These are phyloP conservation scores for Trypanosoma scelopori DNA, from an alignment of 208 protist genomes.

Conservation along the genomic window DNA sequence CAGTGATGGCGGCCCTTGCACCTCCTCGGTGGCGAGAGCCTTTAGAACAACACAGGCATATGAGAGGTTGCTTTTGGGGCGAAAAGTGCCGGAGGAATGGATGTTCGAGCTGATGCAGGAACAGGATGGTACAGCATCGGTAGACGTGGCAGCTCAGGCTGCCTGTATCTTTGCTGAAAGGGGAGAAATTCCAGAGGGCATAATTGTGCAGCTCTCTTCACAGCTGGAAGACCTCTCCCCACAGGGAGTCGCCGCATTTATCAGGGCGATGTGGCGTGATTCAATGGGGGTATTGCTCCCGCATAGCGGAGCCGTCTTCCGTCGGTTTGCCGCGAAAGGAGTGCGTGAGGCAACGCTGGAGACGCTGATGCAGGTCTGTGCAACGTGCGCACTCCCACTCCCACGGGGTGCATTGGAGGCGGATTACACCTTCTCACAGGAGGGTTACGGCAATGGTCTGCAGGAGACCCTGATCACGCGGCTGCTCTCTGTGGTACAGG, in stretches of 20 bases:
- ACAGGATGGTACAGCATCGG: constrained; percentile 7
- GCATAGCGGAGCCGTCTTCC: constrained; percentile 23
- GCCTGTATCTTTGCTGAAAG: constrained; percentile 25
- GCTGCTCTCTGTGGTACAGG: constrained; percentile 28
- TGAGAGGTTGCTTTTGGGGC: constrained; percentile 14
- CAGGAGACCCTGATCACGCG: constrained; percentile 18
- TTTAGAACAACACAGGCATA: constrained; percentile 30
- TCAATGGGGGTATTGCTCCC: constrained; percentile 27
- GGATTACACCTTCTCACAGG: not conserved
- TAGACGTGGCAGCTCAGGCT: constrained; percentile 23
- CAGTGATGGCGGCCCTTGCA: not conserved
- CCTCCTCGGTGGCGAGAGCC: constrained; percentile 11
- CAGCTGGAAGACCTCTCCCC: constrained; percentile 13
- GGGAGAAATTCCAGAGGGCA: constrained; percentile 28
- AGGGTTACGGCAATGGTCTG: constrained; percentile 3
- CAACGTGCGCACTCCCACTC: constrained; percentile 25
- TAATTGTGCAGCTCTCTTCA: constrained; percentile 25
- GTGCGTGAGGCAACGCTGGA: constrained; percentile 27
- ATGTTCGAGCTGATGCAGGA: constrained; percentile 32
- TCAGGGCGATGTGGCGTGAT: constrained; percentile 37
- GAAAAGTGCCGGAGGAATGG: constrained; percentile 28
- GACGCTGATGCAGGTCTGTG: constrained; percentile 28
- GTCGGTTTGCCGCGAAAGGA: constrained; percentile 8
- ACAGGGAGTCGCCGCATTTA: constrained; percentile 34
- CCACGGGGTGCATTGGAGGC: constrained; percentile 25